Percentiles rank a stretch among this genome's conserved stretches.
Conservation (phyloP, 2,329 filamentous ascomycete species). For the Akanthomyces uredinophilus region DNA sequence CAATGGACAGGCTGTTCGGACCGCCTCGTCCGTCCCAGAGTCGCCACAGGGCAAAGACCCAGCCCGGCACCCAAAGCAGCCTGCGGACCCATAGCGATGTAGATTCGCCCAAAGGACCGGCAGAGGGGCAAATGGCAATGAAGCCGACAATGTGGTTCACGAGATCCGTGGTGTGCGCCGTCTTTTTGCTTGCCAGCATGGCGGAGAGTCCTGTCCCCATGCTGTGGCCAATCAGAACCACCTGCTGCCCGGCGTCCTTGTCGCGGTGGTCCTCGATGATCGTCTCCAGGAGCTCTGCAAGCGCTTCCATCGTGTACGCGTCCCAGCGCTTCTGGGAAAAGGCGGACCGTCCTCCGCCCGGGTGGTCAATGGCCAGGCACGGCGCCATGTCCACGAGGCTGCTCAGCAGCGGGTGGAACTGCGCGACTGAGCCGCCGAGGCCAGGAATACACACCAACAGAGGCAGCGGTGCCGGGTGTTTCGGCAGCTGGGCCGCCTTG, state of each 20-base stretch:
- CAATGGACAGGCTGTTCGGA: conserved; percentile 69
- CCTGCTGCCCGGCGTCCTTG: conserved; percentile 57
- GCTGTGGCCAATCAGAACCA: conserved; percentile 82
- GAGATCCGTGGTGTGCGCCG: conserved; percentile 45
- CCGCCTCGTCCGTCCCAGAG: conserved; percentile 76
- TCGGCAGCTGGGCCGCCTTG: conserved; percentile 75
- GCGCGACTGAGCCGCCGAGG: conserved; percentile 83
- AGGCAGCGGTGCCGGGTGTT: conserved; percentile 67
- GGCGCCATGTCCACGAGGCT: conserved; percentile 79
- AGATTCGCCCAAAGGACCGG: conserved; percentile 54
- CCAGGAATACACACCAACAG: conserved; percentile 90
- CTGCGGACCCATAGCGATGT: conserved; percentile 40
- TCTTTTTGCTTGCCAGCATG: conserved; percentile 51
- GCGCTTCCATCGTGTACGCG: conserved; percentile 72
- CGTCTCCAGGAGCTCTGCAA: conserved; percentile 68
- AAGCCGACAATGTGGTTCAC: conserved; percentile 66
- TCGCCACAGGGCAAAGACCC: conserved; percentile 71
- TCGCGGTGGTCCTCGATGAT: conserved; percentile 72
- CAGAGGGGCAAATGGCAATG: conserved; percentile 74
- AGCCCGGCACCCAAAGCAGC: conserved; percentile 63
- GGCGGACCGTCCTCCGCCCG: conserved; percentile 78
- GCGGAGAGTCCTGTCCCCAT: conserved; percentile 80
- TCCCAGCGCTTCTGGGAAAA: conserved; percentile 67
- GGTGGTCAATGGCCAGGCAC: conserved; percentile 79
- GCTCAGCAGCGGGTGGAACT: conserved; percentile 76